phyloP scores from a whole-genome alignment of 176 grass and related monocot genomes.

The Elaeis guineensis region DNA sequence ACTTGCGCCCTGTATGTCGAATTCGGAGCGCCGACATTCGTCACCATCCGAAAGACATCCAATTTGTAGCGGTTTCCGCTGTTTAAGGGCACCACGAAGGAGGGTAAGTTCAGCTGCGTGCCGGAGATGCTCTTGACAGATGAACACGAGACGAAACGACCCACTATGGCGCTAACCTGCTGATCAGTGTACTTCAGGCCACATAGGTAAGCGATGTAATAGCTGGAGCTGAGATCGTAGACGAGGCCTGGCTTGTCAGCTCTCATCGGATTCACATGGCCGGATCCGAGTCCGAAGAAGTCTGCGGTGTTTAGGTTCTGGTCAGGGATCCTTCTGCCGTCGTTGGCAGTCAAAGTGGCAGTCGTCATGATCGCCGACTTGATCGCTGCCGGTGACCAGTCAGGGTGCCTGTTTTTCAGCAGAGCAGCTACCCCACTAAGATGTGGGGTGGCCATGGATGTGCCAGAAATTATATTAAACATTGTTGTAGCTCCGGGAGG shows the following conservation, averaged over 20 bases:
- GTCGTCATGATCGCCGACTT: too few relatives aligned
- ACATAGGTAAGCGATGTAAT: constrained; percentile 74
- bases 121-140: too few relatives aligned
- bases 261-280: constrained; percentile 56
- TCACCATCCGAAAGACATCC: too few relatives aligned
- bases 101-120: background rate
- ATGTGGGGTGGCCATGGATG: too few relatives aligned
- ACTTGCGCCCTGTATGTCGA: too few relatives aligned
- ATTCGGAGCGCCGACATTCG: too few relatives aligned
- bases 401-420: too few relatives aligned
- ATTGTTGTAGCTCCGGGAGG: too few relatives aligned
- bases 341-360: constrained; percentile 23
- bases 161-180: constrained; percentile 41
- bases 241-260: constrained; percentile 65
- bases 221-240: constrained; percentile 48
- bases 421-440: too few relatives aligned
- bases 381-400: too few relatives aligned
- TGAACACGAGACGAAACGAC: constrained; percentile 35
- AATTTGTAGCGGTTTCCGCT: too few relatives aligned
- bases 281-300: constrained; percentile 76
- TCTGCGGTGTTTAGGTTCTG: constrained; percentile 57
- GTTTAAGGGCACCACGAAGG: background rate
- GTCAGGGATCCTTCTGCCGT: constrained; percentile 50
- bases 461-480: too few relatives aligned
- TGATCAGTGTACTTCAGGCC: constrained; percentile 46